A percentile compares a stretch with the other conserved stretches of the same genome.
Conservation (phyloP, 371 early-diverging fungal genomes). For the Zancudomyces culisetae region DNA sequence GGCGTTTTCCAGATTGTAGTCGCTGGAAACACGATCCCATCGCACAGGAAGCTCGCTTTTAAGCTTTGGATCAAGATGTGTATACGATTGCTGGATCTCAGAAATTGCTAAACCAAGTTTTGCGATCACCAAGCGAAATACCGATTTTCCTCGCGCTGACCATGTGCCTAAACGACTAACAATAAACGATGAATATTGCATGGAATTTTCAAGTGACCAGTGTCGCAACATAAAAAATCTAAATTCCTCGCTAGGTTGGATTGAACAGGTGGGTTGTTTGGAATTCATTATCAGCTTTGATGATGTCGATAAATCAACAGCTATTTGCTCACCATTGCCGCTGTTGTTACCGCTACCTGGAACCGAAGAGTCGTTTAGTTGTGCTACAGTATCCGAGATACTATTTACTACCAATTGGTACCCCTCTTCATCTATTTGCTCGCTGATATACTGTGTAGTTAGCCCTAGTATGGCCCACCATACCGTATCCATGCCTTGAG, state of each 20-base stretch:
- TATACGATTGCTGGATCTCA: conserved; percentile 24
- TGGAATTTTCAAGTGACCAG: conserved; percentile 72
- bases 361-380: conserved; percentile 2
- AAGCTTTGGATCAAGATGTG: conserved; percentile 60
- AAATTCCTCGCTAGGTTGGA: conserved; percentile 42
- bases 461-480: conserved; percentile 37
- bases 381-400: conserved; percentile 15
- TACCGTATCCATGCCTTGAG: conserved; percentile 12
- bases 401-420: conserved; percentile 21
- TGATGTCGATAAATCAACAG: not conserved
- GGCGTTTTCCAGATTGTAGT: conserved; percentile 58
- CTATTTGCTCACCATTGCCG: not conserved
- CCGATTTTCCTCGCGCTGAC: conserved; percentile 57
- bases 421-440: conserved; percentile 24
- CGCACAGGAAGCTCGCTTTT: conserved; percentile 40
- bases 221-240: conserved; percentile 70
- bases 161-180: conserved; percentile 67
- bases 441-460: conserved; percentile 30
- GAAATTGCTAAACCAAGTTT: conserved; percentile 54
- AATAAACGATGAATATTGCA: conserved; percentile 72
- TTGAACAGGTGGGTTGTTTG: conserved; percentile 6
- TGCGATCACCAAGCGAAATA: conserved; percentile 57
- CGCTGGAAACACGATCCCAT: conserved; percentile 46
- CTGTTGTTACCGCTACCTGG: not conserved
- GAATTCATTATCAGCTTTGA: not conserved